A percentile compares a stretch with the other conserved stretches of the same genome.
Conservation (phyloP, 108 stramenopile genomes). For the Schizochytrium sp. region DNA sequence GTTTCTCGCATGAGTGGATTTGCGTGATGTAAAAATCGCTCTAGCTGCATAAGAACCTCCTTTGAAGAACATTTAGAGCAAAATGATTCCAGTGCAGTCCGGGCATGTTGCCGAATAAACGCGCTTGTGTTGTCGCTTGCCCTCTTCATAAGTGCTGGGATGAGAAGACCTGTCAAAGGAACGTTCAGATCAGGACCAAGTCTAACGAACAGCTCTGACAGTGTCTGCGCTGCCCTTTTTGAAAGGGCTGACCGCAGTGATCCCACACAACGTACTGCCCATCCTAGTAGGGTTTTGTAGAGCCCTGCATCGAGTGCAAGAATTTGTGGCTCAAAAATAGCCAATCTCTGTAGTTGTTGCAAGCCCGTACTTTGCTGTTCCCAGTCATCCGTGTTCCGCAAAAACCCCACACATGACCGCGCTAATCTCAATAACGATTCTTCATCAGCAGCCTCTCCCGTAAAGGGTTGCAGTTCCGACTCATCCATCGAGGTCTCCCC, state of each 20-base stretch:
- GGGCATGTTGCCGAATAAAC: slow-evolving; percentile 36
- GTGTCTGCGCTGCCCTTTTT: slow-evolving; percentile 15
- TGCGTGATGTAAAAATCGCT: not conserved
- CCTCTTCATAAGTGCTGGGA: slow-evolving; percentile 49
- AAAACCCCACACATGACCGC: not conserved
- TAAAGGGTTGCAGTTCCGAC: not conserved
- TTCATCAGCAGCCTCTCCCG: not conserved
- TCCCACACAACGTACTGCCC: not conserved
- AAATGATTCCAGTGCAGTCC: slow-evolving; percentile 45
- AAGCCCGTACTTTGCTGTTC: slow-evolving; percentile 1
- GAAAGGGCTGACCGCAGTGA: slow-evolving; percentile 45
- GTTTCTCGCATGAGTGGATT: not conserved
- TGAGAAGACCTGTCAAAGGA: slow-evolving; percentile 13
- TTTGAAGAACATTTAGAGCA: slow-evolving; percentile 11
- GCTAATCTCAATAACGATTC: not conserved
- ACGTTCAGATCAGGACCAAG: slow-evolving; percentile 5
- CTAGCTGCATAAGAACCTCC: not conserved
- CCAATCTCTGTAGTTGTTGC: not conserved
- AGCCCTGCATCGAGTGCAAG: not conserved
- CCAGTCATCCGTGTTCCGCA: slow-evolving; percentile 41
- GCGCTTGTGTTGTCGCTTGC: slow-evolving; percentile 40
- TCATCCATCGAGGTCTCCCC: not conserved
- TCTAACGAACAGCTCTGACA: slow-evolving; percentile 11
- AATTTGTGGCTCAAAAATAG: not conserved
- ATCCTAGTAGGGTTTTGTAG: slow-evolving; percentile 58